Base-by-base conservation (phyloP, 306 rosid species). In the Vigna unguiculata region DNA sequence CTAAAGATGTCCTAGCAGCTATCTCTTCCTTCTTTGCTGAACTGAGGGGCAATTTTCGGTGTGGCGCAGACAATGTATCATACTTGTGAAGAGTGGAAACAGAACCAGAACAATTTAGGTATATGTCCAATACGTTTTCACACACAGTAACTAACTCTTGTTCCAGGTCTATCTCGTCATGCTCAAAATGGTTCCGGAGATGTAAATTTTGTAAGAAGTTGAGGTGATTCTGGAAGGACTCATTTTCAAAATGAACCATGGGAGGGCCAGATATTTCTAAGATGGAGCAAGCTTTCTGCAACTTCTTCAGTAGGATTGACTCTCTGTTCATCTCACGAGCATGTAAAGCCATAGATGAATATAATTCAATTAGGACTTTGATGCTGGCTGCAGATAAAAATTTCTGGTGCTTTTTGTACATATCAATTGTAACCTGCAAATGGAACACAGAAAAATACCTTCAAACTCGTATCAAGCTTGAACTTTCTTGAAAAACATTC, bases 211-310 rank as follows among this genome's bases (percentile, higher is more conserved):
- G 87, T 65, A 95, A 89, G 79, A 92, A 92, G 88, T 83, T 88
- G 48, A 95, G 97, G 75, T 81, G 84, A 80, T 82, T 90, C 82
- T 79, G 91, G 77, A 87, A 86, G 46, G 99, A 89, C 82, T 95
- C 99, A 7, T 90, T 95, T 90, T 95, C 99, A 25, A 95, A 95
- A 88, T 95, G 99, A 82, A 95, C 97, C 84, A 89, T 80, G n/a
- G 99, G 99, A 0, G 99, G 99, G 75, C 90, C 86, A 57, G 93
- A 85, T 41, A 92, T 83, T 83, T 91, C 99, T n/a, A 95, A 89
- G 85, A 95, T 81, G 59, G 97, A 89, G 81, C 97, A 95, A 40
- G 87, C 88, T 86, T 82, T 92, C 55, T 91, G 92, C 82, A 95
- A 90, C 85, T 95, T 92, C 85, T 88, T 89, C 77, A 85, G 91